These are phyloP conservation scores for Pyracantha coccinea DNA, from an alignment of 331 rosid genomes.

Conservation along the genomic window DNA sequence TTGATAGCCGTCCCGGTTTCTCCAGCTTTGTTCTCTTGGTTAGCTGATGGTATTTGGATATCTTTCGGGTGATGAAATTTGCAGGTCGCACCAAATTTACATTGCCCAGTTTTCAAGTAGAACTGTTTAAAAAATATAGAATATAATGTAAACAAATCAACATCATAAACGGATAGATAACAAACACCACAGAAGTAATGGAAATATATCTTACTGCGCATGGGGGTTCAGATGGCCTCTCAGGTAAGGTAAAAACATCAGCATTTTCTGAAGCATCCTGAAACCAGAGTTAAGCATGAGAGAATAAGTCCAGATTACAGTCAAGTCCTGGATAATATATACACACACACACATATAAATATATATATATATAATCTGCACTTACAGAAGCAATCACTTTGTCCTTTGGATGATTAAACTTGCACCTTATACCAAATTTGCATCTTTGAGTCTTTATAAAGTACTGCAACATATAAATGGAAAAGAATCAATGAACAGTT, in stretches of 20 bases:
- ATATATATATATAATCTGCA: conserved; percentile 2
- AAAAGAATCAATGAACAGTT: conserved; percentile 14
- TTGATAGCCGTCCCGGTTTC: conserved; percentile 27
- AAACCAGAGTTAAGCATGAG: conserved; percentile 6
- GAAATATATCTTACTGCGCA: conserved; percentile 67
- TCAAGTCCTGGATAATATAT: background rate
- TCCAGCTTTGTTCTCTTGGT: conserved; percentile 35
- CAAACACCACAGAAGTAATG: conserved; percentile 6
- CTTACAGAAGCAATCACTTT: conserved; percentile 24
- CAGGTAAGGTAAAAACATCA: conserved; percentile 61
- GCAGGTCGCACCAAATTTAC: conserved; percentile 79
- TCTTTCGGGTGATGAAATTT: conserved; percentile 93
- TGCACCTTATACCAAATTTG: conserved; percentile 88
- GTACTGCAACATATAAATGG: conserved; percentile 43
- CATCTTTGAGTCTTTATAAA: conserved; percentile 90
- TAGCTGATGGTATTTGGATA: conserved; percentile 46
- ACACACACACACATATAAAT: too few species aligned
- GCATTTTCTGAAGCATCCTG: conserved; percentile 54
- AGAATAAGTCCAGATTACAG: background rate
- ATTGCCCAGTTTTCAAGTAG: conserved; percentile 87
- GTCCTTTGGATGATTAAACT: conserved; percentile 87
- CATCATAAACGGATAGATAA: conserved; percentile 2
- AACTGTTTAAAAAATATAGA: conserved; percentile 42
- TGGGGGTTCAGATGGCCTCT: conserved; percentile 77
- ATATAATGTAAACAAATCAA: conserved; percentile 8